Conservation (phyloP, 805 yeast species). For the Starmerella vaccinii region DNA sequence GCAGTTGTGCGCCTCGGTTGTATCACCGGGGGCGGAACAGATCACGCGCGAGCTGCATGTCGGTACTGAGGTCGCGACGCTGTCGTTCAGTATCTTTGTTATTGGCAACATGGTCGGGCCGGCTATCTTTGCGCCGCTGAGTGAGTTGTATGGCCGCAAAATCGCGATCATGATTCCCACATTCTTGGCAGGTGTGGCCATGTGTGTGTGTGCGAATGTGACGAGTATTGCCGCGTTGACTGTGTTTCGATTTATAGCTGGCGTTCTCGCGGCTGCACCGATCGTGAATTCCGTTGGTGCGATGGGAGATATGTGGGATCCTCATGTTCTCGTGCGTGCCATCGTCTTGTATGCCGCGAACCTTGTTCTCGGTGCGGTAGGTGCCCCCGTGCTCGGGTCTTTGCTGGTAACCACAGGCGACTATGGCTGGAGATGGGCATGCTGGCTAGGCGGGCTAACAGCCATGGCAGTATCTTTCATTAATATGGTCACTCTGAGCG, state of each 20-base stretch:
- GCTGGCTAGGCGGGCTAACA: conserved; percentile 42
- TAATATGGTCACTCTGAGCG: conserved; percentile 33
- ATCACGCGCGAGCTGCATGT: conserved; percentile 40
- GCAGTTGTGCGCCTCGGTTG: conserved; percentile 44
- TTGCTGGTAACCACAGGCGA: conserved; percentile 33
- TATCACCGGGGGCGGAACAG: conserved; percentile 41
- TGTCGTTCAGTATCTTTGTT: conserved; percentile 47
- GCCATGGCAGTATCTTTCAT: conserved; percentile 30
- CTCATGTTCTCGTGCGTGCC: conserved; percentile 44
- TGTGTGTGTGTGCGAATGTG: conserved; percentile 33
- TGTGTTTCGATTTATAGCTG: conserved; percentile 46
- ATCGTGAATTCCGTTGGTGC: conserved; percentile 52
- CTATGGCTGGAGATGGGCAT: conserved; percentile 50
- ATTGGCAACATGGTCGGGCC: conserved; percentile 57
- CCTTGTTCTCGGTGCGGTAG: conserved; percentile 36
- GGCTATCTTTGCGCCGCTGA: conserved; percentile 46
- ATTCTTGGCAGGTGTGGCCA: conserved; percentile 39
- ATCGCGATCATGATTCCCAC: conserved; percentile 40
- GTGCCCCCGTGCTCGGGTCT: conserved; percentile 40
- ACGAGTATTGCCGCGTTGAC: conserved; percentile 35
- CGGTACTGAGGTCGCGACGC: conserved; percentile 38
- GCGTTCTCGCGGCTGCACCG: conserved; percentile 53
- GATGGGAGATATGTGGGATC: conserved; percentile 48
- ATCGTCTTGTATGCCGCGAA: conserved; percentile 41
- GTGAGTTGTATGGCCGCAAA: conserved; percentile 49